Evolutionary conservation across 2,329 filamentous ascomycete species (phyloP).

Genomic region (Verticillium dahliae): DNA sequence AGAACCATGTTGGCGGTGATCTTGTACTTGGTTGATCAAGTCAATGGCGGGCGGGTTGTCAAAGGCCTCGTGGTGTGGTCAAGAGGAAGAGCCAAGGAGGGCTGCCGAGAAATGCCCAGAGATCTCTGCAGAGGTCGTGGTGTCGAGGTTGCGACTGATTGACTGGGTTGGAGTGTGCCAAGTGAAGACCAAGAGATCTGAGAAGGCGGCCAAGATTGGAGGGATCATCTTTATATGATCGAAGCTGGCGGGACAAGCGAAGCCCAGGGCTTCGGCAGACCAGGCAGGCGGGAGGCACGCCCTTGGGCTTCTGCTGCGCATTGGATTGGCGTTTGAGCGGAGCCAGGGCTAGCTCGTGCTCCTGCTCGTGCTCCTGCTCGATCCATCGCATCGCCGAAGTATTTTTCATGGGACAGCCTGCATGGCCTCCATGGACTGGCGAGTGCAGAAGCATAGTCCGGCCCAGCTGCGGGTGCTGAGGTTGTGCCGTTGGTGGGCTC

Average conservation of each 20-base stretch:
- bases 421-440: background rate
- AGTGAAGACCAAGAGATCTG: background rate
- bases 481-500: too few species aligned
- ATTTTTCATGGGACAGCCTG: background rate
- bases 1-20: slow-evolving; percentile 43
- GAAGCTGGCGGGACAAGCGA: too few species aligned
- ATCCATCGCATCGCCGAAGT: background rate
- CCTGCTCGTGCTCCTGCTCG: background rate
- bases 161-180: background rate
- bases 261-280: background rate
- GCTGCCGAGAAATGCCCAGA: background rate
- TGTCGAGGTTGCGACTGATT: background rate
- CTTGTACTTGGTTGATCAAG: background rate
- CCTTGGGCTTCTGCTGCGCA: background rate
- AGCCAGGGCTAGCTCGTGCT: background rate
- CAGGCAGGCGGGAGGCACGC: background rate
- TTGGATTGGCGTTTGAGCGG: background rate
- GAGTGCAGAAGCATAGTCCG: background rate
- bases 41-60: background rate
- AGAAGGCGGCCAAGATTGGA: background rate
- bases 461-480: background rate
- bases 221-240: background rate
- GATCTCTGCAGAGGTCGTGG: background rate
- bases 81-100: background rate
- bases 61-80: background rate